phyloP scores from a whole-genome alignment of 2,329 filamentous ascomycete genomes.

The Dothideomycetes sp. region DNA sequence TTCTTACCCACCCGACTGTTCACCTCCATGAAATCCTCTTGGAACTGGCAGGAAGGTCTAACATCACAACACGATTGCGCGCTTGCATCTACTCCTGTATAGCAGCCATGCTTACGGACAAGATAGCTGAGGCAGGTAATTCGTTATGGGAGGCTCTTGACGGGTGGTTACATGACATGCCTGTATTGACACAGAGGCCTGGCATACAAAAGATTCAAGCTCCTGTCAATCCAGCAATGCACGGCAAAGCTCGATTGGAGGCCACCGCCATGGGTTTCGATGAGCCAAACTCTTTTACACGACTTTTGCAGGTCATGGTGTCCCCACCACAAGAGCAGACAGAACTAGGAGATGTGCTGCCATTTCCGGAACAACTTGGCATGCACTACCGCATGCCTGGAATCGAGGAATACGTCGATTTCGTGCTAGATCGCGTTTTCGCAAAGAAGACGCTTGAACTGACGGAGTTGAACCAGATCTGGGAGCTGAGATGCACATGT shows the following conservation, averaged over 20 bases:
- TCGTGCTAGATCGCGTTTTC: conserved; percentile 65
- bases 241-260: conserved; percentile 33
- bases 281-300: conserved; percentile 73
- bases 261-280: conserved; percentile 72
- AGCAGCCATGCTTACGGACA: conserved; percentile 63
- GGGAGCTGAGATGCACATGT: conserved; percentile 66
- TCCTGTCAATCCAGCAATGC: conserved; percentile 4
- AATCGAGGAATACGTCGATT: conserved; percentile 88
- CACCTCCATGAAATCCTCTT: conserved; percentile 65
- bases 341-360: conserved; percentile 60
- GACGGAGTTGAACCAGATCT: conserved; percentile 55
- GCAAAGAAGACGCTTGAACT: conserved; percentile 40
- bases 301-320: conserved; percentile 62
- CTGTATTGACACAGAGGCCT: conserved; percentile 2
- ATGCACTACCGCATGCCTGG: conserved; percentile 68
- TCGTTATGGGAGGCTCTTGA: conserved; percentile 75
- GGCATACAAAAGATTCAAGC: not conserved
- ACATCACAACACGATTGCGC: conserved; percentile 64
- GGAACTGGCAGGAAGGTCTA: conserved; percentile 59
- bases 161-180: conserved; percentile 57
- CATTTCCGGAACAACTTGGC: conserved; percentile 80
- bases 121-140: conserved; percentile 54
- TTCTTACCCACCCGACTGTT: conserved; percentile 57
- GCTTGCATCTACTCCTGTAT: conserved; percentile 77
- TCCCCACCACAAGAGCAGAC: conserved; percentile 51